Evolutionary conservation across 2,329 filamentous ascomycete species (phyloP), one percentile per base, ranked within the genome.

Genomic region (Fusarium penzigii): DNA sequence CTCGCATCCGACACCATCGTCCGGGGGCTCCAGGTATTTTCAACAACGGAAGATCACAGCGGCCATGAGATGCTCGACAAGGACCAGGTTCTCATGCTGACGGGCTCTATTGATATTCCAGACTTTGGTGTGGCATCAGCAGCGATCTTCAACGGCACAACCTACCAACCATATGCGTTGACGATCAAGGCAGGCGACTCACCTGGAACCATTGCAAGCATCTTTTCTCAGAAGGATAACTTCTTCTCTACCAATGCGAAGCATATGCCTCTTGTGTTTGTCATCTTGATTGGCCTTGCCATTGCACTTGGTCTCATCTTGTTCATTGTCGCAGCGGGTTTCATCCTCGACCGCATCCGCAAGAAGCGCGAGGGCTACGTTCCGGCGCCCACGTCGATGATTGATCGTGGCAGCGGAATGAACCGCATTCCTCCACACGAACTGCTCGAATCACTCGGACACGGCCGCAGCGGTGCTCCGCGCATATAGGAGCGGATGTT

Each of bases 61-160:
- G 72, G 78, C 13, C 85, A 82, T 2, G 72, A 82, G 38, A 75
- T 92, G 7, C 73, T 99, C 14, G 79, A 85, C 46, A 72, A 80
- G 16, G 78, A 85, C 56, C 85, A 94, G 68, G 81, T 85, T 5
- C 82, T 99, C 36, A 81, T 99, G 72, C 77, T 97, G 45, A 90
- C 90, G n/a, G 94, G 94, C 39, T 83, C 88, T 48, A 83, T 99
- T 60, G 81, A 85, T 58, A 79, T 97, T 16, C 84, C 88, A 0
- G 75, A 76, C 44, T 92, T 92, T 67, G 92, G 93, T 52, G 87
- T 86, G 51, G 90, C 88, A 6, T 96, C 93, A 13, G 92, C 90
- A 9, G 93, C 87, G 8, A 76, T 97, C 29, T 99, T 89, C 76
- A 90, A 97, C 66, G 94, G 94, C 63, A 90, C 86, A 11, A 75